Percentiles rank a stretch among this genome's conserved stretches.
Conservation (phyloP, 129 eudicot species). For the Tanacetum coccineum region DNA sequence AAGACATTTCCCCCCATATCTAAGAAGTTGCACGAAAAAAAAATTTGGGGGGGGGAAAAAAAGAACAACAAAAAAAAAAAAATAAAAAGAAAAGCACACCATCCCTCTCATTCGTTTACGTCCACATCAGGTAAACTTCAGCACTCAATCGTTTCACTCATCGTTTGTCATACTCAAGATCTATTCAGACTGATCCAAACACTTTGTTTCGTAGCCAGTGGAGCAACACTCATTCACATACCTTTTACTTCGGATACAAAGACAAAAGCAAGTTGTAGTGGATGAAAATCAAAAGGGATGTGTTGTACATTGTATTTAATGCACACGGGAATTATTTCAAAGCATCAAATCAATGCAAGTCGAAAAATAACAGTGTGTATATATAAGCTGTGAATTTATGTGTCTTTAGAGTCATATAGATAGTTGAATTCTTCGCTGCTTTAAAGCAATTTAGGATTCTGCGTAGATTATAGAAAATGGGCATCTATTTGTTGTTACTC, state of each 20-base stretch:
- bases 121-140: conserved; percentile 65
- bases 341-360: too few relatives aligned
- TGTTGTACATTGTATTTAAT: background rate
- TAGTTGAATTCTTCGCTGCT: too few relatives aligned
- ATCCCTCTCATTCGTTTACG: conserved; percentile 81
- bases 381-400: too few relatives aligned
- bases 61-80: too few relatives aligned
- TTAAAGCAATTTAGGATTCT: too few relatives aligned
- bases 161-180: background rate
- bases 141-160: background rate
- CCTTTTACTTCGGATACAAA: conserved; percentile 82
- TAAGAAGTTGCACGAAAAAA: conserved; percentile 77
- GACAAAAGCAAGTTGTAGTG: conserved; percentile 75
- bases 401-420: too few relatives aligned
- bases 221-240: conserved; percentile 86
- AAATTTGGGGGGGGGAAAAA: too few relatives aligned
- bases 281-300: conserved; percentile 86
- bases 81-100: too few relatives aligned
- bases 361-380: too few relatives aligned
- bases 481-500: too few relatives aligned
- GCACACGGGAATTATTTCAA: background rate
- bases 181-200: too few relatives aligned
- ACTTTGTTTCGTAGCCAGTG: conserved; percentile 52
- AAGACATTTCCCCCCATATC: conserved; percentile 82
- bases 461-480: too few relatives aligned